phyloP scores from a whole-genome alignment of 192 early-diverging fungal genomes.

The Coemansia sp. region DNA sequence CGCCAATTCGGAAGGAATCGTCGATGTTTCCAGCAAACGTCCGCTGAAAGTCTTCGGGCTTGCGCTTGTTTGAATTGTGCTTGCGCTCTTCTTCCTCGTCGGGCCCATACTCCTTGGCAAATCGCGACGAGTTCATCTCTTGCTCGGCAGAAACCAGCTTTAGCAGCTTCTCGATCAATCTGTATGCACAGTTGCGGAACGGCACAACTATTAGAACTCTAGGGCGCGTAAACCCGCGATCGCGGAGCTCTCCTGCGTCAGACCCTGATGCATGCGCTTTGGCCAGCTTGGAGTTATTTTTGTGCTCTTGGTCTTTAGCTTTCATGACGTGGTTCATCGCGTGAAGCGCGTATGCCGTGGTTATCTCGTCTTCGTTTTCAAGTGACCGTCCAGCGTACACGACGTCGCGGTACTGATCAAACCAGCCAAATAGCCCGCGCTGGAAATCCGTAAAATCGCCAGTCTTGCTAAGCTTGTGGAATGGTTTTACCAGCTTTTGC shows the following conservation, averaged over 20 bases:
- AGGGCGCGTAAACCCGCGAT: slow-evolving; percentile 95
- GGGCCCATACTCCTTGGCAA: slow-evolving; percentile 71
- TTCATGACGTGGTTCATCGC: slow-evolving; percentile 90
- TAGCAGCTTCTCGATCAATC: slow-evolving; percentile 76
- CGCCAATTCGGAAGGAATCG: slow-evolving; percentile 90
- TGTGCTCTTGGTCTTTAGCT: slow-evolving; percentile 61
- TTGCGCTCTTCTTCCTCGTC: slow-evolving; percentile 59
- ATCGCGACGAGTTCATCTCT: slow-evolving; percentile 82
- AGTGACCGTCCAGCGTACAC: slow-evolving; percentile 64
- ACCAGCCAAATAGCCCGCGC: slow-evolving; percentile 56
- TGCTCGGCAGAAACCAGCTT: slow-evolving; percentile 74
- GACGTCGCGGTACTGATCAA: slow-evolving; percentile 79
- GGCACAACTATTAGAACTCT: slow-evolving; percentile 89
- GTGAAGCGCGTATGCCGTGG: slow-evolving; percentile 75
- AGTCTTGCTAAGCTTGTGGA: slow-evolving; percentile 32
- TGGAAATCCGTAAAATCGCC: slow-evolving; percentile 56
- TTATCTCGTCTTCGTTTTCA: slow-evolving; percentile 67
- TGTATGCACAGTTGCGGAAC: slow-evolving; percentile 79
- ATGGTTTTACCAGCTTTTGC: slow-evolving; percentile 34
- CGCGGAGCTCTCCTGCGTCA: slow-evolving; percentile 76
- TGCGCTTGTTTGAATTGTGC: slow-evolving; percentile 39
- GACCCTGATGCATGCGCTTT: slow-evolving; percentile 58
- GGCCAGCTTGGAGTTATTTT: slow-evolving; percentile 75
- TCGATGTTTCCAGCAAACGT: slow-evolving; percentile 95
- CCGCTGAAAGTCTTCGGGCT: slow-evolving; percentile 76